Evolutionary conservation across 768 basidiomycete genomes (phyloP).

Genomic region (button mushroom (Agaricus bisporus)): DNA sequence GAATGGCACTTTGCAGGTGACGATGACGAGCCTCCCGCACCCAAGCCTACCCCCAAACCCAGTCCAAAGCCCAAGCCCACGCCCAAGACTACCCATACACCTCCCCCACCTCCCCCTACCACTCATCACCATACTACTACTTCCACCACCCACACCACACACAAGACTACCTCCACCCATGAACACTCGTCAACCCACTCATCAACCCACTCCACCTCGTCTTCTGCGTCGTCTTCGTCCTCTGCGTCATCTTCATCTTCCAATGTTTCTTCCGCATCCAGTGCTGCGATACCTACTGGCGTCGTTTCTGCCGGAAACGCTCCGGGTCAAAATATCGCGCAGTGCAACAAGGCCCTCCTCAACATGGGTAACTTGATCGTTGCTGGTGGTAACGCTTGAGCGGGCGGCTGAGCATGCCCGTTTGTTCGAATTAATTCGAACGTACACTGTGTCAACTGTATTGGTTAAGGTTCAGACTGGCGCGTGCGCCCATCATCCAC

Average conservation of each 20-base stretch:
- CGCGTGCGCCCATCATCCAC: background rate
- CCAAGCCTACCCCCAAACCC: slow-evolving; percentile 7
- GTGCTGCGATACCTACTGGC: slow-evolving; percentile 6
- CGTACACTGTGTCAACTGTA: background rate
- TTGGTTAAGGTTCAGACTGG: background rate
- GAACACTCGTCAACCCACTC: slow-evolving; percentile 5
- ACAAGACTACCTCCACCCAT: slow-evolving; percentile 6
- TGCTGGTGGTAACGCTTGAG: slow-evolving; percentile 17
- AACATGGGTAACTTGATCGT: slow-evolving; percentile 24
- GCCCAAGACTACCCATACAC: slow-evolving; percentile 15
- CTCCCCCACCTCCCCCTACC: slow-evolving; percentile 19
- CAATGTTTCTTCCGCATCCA: slow-evolving; percentile 4
- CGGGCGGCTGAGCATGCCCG: background rate
- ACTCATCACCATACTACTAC: slow-evolving; percentile 16
- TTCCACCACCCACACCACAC: background rate
- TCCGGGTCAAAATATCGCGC: slow-evolving; percentile 17
- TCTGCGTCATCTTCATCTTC: slow-evolving; percentile 7
- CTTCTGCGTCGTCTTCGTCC: background rate
- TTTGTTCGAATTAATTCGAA: background rate
- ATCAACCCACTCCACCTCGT: background rate
- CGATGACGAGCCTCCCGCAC: background rate
- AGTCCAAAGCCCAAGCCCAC: slow-evolving; percentile 14
- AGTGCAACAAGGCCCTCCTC: slow-evolving; percentile 26
- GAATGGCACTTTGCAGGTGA: slow-evolving; percentile 43
- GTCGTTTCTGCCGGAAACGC: slow-evolving; percentile 23